Percentiles rank a stretch among this genome's conserved stretches.
These are phyloP conservation scores for Cajanus cajan DNA, from an alignment of 306 rosid species.

Conservation along the genomic window DNA sequence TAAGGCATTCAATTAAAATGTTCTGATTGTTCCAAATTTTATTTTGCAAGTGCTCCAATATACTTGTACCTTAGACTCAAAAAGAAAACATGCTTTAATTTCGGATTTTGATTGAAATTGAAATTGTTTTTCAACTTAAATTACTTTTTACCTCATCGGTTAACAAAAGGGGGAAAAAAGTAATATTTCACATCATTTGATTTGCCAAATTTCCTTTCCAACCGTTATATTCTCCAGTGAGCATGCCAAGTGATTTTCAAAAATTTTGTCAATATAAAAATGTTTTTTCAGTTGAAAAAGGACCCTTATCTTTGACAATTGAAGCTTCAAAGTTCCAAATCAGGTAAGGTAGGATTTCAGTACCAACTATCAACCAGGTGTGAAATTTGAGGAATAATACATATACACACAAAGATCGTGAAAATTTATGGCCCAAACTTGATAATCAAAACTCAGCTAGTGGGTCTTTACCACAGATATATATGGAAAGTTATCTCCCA, in stretches of 20 bases:
- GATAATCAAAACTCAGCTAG: conserved; percentile 44
- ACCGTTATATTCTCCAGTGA: background rate
- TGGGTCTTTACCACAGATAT: conserved; percentile 36
- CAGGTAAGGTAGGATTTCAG: conserved; percentile 8
- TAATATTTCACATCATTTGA: too few species aligned
- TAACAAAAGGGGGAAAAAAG: too few species aligned
- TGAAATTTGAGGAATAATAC: conserved; percentile 10
- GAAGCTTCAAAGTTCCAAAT: background rate
- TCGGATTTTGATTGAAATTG: background rate
- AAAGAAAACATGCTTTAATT: background rate
- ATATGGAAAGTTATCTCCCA: conserved; percentile 29
- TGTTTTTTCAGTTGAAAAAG: background rate
- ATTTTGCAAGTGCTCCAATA: background rate
- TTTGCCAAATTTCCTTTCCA: background rate
- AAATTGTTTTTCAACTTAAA: background rate
- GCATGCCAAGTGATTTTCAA: background rate
- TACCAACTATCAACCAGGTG: background rate
- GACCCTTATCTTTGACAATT: background rate
- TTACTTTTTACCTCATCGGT: background rate
- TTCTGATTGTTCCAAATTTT: too few species aligned
- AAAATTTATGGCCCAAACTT: conserved; percentile 34
- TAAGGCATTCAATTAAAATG: background rate
- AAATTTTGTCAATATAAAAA: background rate
- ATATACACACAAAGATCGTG: conserved; percentile 25
- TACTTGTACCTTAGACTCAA: background rate